These are phyloP conservation scores for Ceraceosorus bombacis DNA, from an alignment of 1,284 basidiomycete species.

Conservation along the genomic window DNA sequence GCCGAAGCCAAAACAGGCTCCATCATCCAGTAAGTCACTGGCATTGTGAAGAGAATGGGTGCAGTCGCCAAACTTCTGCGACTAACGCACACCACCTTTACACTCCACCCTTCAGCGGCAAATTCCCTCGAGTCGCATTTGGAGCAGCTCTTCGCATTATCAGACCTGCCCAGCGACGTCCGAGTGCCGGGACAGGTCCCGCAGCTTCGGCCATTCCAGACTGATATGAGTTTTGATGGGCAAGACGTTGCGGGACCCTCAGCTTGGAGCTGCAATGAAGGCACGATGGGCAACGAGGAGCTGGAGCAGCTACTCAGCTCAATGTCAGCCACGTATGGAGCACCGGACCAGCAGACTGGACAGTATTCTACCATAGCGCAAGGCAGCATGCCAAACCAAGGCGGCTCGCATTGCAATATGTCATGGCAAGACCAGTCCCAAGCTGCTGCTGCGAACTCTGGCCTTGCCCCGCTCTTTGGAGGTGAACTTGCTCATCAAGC, in stretches of 20 bases:
- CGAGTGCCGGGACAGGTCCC: conserved; percentile 28
- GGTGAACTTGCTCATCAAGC: not conserved
- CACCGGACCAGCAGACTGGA: not conserved
- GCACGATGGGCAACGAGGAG: not conserved
- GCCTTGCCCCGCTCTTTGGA: not conserved
- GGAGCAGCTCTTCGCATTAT: conserved; percentile 33
- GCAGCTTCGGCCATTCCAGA: conserved; percentile 9
- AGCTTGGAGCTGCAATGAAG: not conserved
- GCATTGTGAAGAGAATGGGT: no score
- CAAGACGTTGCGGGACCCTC: conserved; percentile 3
- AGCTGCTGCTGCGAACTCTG: no score
- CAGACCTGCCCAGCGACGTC: conserved; percentile 32
- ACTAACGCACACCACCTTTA: not conserved
- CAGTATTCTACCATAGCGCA: not conserved
- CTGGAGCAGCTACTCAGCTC: not conserved
- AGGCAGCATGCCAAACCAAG: not conserved
- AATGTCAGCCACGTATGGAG: conserved; percentile 2
- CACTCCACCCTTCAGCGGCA: not conserved
- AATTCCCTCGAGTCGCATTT: conserved; percentile 31
- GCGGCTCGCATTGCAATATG: no score
- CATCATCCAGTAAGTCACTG: not conserved
- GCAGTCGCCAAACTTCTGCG: not conserved
- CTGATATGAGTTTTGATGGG: not conserved
- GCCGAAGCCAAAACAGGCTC: conserved; percentile 30
- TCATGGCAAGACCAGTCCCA: no score